Percentiles rank a stretch among this genome's conserved stretches.
Evolutionary conservation across 2,329 filamentous ascomycete genomes (phyloP).

Genomic region (Cladorrhinum sp.): DNA sequence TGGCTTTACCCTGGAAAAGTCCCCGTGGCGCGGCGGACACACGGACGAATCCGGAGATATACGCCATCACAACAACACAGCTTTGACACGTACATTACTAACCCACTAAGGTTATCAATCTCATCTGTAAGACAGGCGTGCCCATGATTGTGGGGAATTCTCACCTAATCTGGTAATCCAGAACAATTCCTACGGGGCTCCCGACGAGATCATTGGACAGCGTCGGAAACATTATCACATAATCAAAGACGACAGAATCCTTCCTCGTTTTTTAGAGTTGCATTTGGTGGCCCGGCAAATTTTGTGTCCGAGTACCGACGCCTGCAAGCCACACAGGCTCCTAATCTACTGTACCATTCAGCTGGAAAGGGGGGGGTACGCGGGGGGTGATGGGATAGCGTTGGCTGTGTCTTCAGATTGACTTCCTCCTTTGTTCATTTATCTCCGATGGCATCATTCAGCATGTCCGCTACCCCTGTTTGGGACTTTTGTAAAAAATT

Average conservation of each 20-base stretch:
- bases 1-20: too few species aligned
- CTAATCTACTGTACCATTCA: neutral
- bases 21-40: too few species aligned
- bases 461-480: neutral
- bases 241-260: neutral
- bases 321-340: neutral
- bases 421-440: conserved; percentile 2
- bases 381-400: neutral
- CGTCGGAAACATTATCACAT: neutral
- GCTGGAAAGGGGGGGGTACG: neutral
- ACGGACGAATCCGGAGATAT: neutral
- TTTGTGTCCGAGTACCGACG: neutral
- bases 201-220: neutral
- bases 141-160: neutral
- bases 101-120: neutral
- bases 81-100: neutral
- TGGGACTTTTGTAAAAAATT: neutral
- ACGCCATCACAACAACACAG: neutral
- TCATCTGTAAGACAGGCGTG: neutral
- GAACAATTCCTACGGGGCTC: neutral
- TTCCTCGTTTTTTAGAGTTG: neutral
- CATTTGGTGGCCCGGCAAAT: neutral
- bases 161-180: neutral
- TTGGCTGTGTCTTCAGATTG: neutral
- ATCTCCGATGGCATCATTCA: conserved; percentile 3